Evolutionary conservation across 2,329 filamentous ascomycete genomes (phyloP), one percentile per base, ranked within the genome.

Genomic region (Geosmithia morbida): DNA sequence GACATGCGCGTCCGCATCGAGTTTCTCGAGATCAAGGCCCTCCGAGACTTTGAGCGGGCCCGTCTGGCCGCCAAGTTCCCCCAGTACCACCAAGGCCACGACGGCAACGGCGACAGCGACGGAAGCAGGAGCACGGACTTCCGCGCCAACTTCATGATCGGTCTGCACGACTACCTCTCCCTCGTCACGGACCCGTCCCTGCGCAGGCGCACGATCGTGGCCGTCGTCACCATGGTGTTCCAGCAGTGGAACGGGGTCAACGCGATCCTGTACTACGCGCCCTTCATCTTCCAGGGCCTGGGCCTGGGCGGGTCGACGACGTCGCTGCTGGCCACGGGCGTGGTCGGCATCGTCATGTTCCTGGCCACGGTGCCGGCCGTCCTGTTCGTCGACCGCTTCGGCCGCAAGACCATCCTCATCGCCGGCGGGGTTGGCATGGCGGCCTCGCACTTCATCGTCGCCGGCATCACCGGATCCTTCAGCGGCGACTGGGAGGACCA

Each of bases 1-100:
- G 74, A 87, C 56, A 79, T 85, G 48, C 71, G 86, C 0, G 75
- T 89, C 39, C 74, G 83, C 52, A 69, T 87, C 1, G 86, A 90
- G 56, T 87, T 83, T 57, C 73, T 87, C n/a, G 85, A 90, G 59
- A 89, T 90, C 64, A 85, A 86, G 60, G 83, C 85, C 0, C 82
- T 87, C 59, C 81, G 79, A 0, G 61, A 85, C 17, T 92, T 90
- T 53, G 85, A 90, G 62, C 85, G 88, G 64, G 72, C 79, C 43
- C 79, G 75, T 2, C 66, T 81, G 1, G 73, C 74, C 0, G 81
- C 85, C 55, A 68, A 79, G 18, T 87, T 85, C 60, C 85, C 84
- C 0, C 68, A 81, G 33, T 37, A 37, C 33, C 14, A 13, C 29
- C 29, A 6, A 7, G 7, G 7, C 29, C 7, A 30, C 29, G 7